phyloP scores from a whole-genome alignment of 176 grass and related monocot genomes.

The Urochloa ruziziensis region DNA sequence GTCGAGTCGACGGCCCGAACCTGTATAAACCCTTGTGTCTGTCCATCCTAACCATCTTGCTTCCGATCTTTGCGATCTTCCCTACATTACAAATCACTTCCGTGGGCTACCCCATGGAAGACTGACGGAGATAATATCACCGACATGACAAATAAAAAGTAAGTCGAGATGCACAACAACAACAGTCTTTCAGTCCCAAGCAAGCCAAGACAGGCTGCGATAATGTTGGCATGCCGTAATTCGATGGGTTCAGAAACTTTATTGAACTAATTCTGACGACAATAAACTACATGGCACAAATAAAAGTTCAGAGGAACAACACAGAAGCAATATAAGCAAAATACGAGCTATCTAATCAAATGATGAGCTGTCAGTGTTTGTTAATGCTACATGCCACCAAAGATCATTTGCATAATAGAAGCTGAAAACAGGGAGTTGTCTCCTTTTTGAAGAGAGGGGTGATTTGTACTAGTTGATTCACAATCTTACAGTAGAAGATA shows the following conservation, averaged over 20 bases:
- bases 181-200: neutral
- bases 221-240: neutral
- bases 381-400: neutral
- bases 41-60: too few relatives aligned
- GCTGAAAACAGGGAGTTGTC: neutral
- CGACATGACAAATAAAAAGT: neutral
- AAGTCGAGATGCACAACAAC: neutral
- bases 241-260: neutral
- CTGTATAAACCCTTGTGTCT: too few relatives aligned
- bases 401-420: neutral
- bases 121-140: too few relatives aligned
- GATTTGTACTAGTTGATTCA: conserved; percentile 8
- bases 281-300: neutral
- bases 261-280: neutral
- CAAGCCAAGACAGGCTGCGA: neutral
- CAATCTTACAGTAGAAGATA: neutral
- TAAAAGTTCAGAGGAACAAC: neutral
- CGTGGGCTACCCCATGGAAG: too few relatives aligned
- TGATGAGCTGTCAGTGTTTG: neutral
- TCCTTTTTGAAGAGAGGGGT: neutral
- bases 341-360: too few relatives aligned
- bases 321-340: neutral
- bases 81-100: too few relatives aligned
- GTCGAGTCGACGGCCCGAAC: too few relatives aligned
- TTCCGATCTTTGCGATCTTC: too few relatives aligned